phyloP scores from a whole-genome alignment of 345 rosid species.

The Gossypium herbaceum region DNA sequence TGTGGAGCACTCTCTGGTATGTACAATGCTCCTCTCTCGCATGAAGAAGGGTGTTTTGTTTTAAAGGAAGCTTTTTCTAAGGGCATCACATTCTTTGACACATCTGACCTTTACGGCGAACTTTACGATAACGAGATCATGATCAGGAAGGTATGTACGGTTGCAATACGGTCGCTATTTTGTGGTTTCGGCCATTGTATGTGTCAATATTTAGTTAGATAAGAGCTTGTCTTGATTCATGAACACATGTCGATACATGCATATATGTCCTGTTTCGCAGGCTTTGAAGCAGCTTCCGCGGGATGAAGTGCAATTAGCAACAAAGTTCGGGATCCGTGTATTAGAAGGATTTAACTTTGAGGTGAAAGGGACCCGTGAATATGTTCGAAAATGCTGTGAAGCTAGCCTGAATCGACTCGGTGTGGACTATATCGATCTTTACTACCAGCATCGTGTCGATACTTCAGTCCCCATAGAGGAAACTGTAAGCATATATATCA shows the following conservation, averaged over 20 bases:
- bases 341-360: slow-evolving; percentile 18
- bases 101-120: slow-evolving; percentile 41
- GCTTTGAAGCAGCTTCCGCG: slow-evolving; percentile 52
- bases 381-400: slow-evolving; percentile 49
- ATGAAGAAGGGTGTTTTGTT: slow-evolving; percentile 41
- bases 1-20: slow-evolving; percentile 51
- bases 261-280: slow-evolving; percentile 17
- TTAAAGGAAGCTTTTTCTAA: slow-evolving; percentile 33
- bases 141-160: slow-evolving; percentile 38
- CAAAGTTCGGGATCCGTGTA: slow-evolving; percentile 37
- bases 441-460: slow-evolving; percentile 53
- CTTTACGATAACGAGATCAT: slow-evolving; percentile 39
- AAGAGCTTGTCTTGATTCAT: neutral
- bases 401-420: slow-evolving; percentile 45
- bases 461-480: slow-evolving; percentile 52
- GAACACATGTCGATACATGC: neutral
- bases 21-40: slow-evolving; percentile 39
- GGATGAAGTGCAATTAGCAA: slow-evolving; percentile 45
- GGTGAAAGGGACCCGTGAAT: slow-evolving; percentile 38
- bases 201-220: neutral
- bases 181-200: neutral
- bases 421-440: slow-evolving; percentile 51
- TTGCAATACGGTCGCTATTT: neutral
- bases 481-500: slow-evolving; percentile 27
- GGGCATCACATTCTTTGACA: slow-evolving; percentile 49